Evolutionary conservation across 768 basidiomycete genomes (phyloP), one percentile per base, ranked within the genome.

Genomic region (Pulveroboletus sp.): DNA sequence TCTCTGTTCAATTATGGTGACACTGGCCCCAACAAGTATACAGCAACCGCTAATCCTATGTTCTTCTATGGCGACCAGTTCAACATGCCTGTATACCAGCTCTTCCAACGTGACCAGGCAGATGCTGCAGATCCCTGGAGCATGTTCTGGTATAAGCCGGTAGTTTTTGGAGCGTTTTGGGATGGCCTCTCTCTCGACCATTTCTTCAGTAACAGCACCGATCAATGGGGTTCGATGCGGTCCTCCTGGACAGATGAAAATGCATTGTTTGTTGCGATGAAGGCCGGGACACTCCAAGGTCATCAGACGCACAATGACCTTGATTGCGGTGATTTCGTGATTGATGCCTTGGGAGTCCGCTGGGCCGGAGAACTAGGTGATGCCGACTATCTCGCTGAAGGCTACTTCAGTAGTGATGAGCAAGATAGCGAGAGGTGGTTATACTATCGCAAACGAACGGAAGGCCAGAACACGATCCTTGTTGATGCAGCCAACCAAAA

Each of bases 271-370:
- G 81, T 94, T 49, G 95, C 84, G 2, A 85, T 92, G 68, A 98
- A 97, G 73, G 88, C 87, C 4, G 92, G 95, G 25, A 78, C 73
- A 45, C 74, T 84, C 54, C 79, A 83, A 57, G 81, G 81, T 20
- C 94, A 94, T 66, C 93, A 97, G 72, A 94, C 92, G 0, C 94
- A 97, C 69, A 92, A 92, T 59, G 93, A 97, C 63, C 79, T 98
- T 51, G 97, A 99, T 64, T 80, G 77, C 43, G 97, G 97, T 54
- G 92, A 94, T 70, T 99, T 97, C 60, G 94, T 98, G 34, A 67
- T 98, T 27, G 97, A 99, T 64, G 94, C 93, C 11, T 74, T 95
- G 59, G 94, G 95, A 45, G 80, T 84, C 23, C 88, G 94, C 40
- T 99, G 90, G 91, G 90, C 90, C 42, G 95, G 97, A 50, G 95